Conservation (phyloP, 2,329 filamentous ascomycete species). For the Zasmidium angulare region DNA sequence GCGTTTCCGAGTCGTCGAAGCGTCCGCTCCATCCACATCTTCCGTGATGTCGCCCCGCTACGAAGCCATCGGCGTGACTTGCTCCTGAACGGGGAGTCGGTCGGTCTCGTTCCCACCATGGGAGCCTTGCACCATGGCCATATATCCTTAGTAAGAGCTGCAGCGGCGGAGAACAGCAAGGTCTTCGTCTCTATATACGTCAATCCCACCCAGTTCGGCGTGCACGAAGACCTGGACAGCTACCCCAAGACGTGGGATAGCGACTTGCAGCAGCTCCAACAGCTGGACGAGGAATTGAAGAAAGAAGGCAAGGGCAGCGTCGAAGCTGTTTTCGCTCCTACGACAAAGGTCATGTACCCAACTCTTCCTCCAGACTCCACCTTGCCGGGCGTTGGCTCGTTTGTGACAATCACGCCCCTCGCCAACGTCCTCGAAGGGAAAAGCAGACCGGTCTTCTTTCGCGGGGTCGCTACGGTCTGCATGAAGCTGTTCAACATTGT, state of each 20-base stretch:
- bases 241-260: slow-evolving; percentile 88
- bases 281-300: slow-evolving; percentile 72
- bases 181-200: slow-evolving; percentile 93
- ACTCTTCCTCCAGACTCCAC: slow-evolving; percentile 71
- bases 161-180: slow-evolving; percentile 78
- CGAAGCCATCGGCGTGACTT: slow-evolving; percentile 69
- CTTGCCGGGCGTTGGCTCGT: slow-evolving; percentile 75
- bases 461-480: slow-evolving; percentile 93
- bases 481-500: slow-evolving; percentile 90
- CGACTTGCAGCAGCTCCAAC: slow-evolving; percentile 67
- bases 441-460: slow-evolving; percentile 89
- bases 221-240: slow-evolving; percentile 79
- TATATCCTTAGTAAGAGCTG: slow-evolving; percentile 77
- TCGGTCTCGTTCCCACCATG: slow-evolving; percentile 95
- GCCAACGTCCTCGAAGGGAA: slow-evolving; percentile 78
- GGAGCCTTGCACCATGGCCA: slow-evolving; percentile 94
- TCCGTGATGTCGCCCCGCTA: slow-evolving; percentile 72
- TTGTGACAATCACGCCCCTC: slow-evolving; percentile 86
- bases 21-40: slow-evolving; percentile 60
- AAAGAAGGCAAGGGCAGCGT: slow-evolving; percentile 59
- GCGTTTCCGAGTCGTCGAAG: background rate
- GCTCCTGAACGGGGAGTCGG: slow-evolving; percentile 64
- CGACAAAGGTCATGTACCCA: slow-evolving; percentile 83
- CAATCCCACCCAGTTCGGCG: slow-evolving; percentile 94
- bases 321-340: slow-evolving; percentile 82